phyloP scores from a whole-genome alignment of 768 basidiomycete genomes.

The Mycena sanguinolenta region DNA sequence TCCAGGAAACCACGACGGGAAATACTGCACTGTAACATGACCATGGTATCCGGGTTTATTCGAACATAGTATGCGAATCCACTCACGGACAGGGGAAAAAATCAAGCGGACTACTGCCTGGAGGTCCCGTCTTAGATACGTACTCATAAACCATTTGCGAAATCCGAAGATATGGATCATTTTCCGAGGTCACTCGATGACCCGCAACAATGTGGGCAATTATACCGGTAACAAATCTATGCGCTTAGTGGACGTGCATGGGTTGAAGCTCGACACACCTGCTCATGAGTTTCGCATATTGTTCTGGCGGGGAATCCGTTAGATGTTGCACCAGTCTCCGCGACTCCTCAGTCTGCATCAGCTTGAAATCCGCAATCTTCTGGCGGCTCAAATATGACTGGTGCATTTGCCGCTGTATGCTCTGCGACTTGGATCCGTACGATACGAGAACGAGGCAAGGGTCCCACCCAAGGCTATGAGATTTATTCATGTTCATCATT shows the following conservation, averaged over 20 bases:
- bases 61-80: too few relatives aligned
- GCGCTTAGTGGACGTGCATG: neutral
- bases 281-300: constrained; percentile 1
- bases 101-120: constrained; percentile 42
- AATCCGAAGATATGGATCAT: too few relatives aligned
- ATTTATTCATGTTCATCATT: neutral
- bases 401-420: too few relatives aligned
- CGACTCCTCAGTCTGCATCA: too few relatives aligned
- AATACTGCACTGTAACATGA: constrained; percentile 41
- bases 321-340: constrained; percentile 37
- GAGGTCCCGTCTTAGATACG: too few relatives aligned
- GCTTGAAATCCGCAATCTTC: constrained; percentile 39
- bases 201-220: too few relatives aligned
- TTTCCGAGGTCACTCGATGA: too few relatives aligned
- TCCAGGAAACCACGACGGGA: too few relatives aligned
- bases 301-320: neutral
- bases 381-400: too few relatives aligned
- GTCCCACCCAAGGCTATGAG: constrained; percentile 35
- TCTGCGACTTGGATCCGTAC: too few relatives aligned
- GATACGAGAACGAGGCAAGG: constrained; percentile 23
- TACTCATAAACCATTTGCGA: too few relatives aligned
- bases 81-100: constrained; percentile 45
- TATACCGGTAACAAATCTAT: constrained; percentile 37
- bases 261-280: neutral
- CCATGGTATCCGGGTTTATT: neutral